Conservation (phyloP, 2,329 filamentous ascomycete genomes). For the Fusarium odoratissimum region DNA sequence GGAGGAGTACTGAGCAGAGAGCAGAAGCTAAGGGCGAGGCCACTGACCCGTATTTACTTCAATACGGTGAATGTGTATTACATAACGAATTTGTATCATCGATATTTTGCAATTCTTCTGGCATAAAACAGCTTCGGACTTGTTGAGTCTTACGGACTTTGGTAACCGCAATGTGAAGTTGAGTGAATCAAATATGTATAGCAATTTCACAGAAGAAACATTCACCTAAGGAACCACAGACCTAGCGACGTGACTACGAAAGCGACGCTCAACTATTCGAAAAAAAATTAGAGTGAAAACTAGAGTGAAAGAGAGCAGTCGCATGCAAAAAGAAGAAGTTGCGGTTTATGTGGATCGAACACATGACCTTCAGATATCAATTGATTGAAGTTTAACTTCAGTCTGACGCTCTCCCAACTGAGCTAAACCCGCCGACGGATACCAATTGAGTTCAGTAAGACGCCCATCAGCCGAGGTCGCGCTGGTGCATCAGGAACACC, state of each 20-base stretch:
- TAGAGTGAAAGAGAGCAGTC: not conserved
- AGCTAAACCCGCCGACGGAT: constrained; percentile 44
- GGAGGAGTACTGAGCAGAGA: accelerated
- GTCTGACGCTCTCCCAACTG: constrained; percentile 47
- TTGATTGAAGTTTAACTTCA: constrained; percentile 39
- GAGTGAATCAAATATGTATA: too few relatives aligned
- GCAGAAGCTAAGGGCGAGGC: not conserved
- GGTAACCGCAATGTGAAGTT: too few relatives aligned
- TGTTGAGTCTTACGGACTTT: too few relatives aligned
- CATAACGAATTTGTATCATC: not conserved
- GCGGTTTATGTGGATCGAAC: constrained; percentile 49
- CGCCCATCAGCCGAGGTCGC: not conserved
- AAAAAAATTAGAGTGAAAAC: too few relatives aligned
- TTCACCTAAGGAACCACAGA: not conserved
- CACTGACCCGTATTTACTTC: not conserved
- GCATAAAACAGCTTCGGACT: too few relatives aligned
- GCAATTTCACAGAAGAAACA: too few relatives aligned
- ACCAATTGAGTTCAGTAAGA: accelerated
- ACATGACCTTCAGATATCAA: constrained; percentile 48
- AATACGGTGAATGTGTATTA: accelerated
- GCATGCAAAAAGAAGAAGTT: not conserved
- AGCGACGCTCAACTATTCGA: accelerated
- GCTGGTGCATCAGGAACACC: not conserved
- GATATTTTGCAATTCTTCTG: not conserved
- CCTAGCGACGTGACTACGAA: too few relatives aligned